Base-by-base conservation (phyloP, 768 basidiomycete species). In the Amanita polypyramis region DNA sequence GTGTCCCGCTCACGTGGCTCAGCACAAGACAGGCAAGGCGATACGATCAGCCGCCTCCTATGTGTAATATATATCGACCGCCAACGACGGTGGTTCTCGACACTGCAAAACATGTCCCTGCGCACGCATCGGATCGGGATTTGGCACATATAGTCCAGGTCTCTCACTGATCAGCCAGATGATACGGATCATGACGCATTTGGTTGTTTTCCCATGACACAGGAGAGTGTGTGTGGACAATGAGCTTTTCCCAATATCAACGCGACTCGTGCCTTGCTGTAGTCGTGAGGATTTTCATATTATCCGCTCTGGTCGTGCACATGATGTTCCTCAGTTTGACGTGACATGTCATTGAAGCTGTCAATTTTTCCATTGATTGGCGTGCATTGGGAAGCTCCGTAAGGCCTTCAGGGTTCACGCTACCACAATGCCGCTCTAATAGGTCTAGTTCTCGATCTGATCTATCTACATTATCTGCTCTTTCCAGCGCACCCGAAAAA, bases 301-400 rank as follows among this genome's bases (percentile, higher is more conserved):
- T 10, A 19, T 36, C 11, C 27, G 6, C 8, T 15, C 35, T 8
- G 11, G 33, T n/a, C 17, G 34, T 4, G n/a, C 27, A 17, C 19
- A 21, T 45, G 17, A 9, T 35, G 32, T 35, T 15, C 32, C 20
- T 36, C 34, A 14, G 19, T 35, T 25, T 46, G 44, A 45, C 44
- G 34, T 35, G 44, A 45, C 33, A 45, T 46, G 45, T 46, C 45
- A 46, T 27, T 29, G n/a, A 40, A 27, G 39, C 25, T 44, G 43
- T 20, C 30, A 10, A 17, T 36, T 37, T 21, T 25, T 12, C 14
- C 17, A 19, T 25, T 46, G 34, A 36, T 37, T 35, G 34, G 35
- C 45, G 21, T 34, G 36, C 4, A n/a, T 42, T 27, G 27, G 40
- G 15, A 42, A 42, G 40, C 5, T 42, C 40, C 40, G 40, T 15